Evolutionary conservation across 768 basidiomycete species (phyloP).

Genomic region (Galerina sulciceps): DNA sequence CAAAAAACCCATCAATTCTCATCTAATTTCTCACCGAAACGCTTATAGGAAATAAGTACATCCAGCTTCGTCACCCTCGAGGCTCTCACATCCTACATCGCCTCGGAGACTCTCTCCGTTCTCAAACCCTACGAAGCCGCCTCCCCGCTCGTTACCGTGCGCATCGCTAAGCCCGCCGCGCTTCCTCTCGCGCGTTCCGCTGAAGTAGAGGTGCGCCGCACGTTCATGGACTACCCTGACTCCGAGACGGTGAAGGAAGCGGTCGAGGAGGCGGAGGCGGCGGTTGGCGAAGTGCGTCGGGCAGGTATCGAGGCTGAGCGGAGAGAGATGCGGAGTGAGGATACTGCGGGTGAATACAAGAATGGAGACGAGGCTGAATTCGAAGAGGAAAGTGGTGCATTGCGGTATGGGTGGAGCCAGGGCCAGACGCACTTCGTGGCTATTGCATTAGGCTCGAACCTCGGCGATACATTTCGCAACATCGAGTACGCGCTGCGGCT

Average conservation of each 20-base stretch:
- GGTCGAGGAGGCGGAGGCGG: too few relatives aligned
- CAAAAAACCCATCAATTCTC: not conserved
- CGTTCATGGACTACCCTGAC: conserved; percentile 36
- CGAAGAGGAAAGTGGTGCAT: not conserved
- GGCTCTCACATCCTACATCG: conserved; percentile 63
- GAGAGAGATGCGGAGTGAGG: too few relatives aligned
- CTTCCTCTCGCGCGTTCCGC: conserved; percentile 69
- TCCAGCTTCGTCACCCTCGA: conserved; percentile 71
- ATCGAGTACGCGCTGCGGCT: conserved; percentile 78
- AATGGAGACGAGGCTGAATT: not conserved
- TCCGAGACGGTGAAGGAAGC: too few relatives aligned
- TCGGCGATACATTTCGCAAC: conserved; percentile 85
- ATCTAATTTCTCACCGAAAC: not conserved
- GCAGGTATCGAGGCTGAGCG: too few relatives aligned
- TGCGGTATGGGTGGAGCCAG: not conserved
- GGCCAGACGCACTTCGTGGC: conserved; percentile 42
- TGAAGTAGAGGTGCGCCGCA: conserved; percentile 63
- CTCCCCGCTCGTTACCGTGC: conserved; percentile 48
- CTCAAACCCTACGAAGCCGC: conserved; percentile 14
- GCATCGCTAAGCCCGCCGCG: conserved; percentile 74
- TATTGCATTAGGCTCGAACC: conserved; percentile 88
- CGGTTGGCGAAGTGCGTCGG: too few relatives aligned
- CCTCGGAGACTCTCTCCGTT: conserved; percentile 46
- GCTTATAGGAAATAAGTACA: conserved; percentile 45
- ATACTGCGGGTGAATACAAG: too few relatives aligned